These are phyloP conservation scores for Diaporthe longicolla DNA, from an alignment of 2,329 filamentous ascomycete genomes.

Conservation along the genomic window DNA sequence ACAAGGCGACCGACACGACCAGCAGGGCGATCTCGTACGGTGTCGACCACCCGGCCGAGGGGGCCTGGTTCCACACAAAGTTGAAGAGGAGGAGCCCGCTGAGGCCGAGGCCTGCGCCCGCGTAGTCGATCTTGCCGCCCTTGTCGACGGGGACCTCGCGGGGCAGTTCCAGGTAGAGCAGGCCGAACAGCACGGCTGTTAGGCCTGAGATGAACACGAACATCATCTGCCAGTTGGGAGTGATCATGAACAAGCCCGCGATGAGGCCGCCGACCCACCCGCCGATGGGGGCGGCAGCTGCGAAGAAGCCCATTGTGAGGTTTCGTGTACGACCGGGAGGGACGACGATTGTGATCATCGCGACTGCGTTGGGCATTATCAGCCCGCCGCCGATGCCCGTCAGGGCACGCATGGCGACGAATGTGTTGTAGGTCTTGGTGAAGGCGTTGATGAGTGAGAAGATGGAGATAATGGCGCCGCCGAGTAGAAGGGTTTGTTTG, in stretches of 20 bases:
- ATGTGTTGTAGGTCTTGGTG: slow-evolving; percentile 56
- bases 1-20: slow-evolving; percentile 51
- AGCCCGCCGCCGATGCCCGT: slow-evolving; percentile 65
- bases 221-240: slow-evolving; percentile 56
- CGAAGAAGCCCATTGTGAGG: slow-evolving; percentile 61
- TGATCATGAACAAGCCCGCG: slow-evolving; percentile 55
- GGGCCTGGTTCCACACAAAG: slow-evolving; percentile 66
- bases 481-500: slow-evolving; percentile 60
- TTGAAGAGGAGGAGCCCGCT: slow-evolving; percentile 62
- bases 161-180: slow-evolving; percentile 44
- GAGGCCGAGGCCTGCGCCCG: slow-evolving; percentile 57
- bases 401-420: slow-evolving; percentile 60
- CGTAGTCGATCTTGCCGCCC: slow-evolving; percentile 56
- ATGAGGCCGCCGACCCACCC: slow-evolving; percentile 59
- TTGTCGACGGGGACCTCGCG: slow-evolving; percentile 51
- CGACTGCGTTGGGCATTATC: slow-evolving; percentile 67
- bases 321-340: slow-evolving; percentile 62
- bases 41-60: slow-evolving; percentile 59
- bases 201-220: slow-evolving; percentile 55
- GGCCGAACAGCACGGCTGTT: slow-evolving; percentile 41
- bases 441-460: slow-evolving; percentile 62
- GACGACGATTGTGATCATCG: slow-evolving; percentile 62
- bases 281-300: slow-evolving; percentile 61
- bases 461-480: slow-evolving; percentile 57
- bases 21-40: slow-evolving; percentile 59